phyloP scores from a whole-genome alignment of 73 alveolate species.

The Durusdinium trenchii region DNA sequence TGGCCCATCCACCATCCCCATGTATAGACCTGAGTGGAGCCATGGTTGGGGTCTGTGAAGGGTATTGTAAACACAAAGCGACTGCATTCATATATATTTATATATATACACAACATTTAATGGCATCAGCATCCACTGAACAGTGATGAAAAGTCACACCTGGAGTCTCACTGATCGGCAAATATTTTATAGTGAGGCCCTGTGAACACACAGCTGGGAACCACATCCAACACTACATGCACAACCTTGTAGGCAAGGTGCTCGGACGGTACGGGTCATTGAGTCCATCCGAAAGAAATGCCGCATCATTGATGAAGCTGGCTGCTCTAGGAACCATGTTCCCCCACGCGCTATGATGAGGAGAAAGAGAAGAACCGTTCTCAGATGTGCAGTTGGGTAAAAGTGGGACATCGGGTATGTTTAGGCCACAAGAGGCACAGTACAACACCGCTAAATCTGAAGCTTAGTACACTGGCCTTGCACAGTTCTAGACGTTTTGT shows the following conservation, averaged over 20 bases:
- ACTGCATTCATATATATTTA: neutral
- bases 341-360: neutral
- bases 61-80: neutral
- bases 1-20: slow-evolving; percentile 20
- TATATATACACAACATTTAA: neutral
- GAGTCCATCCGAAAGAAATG: neutral
- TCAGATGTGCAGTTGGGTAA: too few relatives aligned
- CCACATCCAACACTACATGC: neutral
- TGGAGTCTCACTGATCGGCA: neutral
- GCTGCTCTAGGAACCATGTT: neutral
- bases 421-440: too few relatives aligned
- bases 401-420: too few relatives aligned
- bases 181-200: neutral
- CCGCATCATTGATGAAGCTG: neutral
- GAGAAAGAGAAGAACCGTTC: neutral
- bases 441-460: too few relatives aligned
- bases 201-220: neutral
- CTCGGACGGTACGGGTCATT: neutral
- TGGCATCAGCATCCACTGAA: neutral
- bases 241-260: neutral
- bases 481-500: too few relatives aligned
- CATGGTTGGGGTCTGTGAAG: neutral
- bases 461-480: too few relatives aligned
- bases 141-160: neutral
- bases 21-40: neutral